phyloP scores from a whole-genome alignment of 1,284 basidiomycete genomes.

The Schizopora paradoxa region DNA sequence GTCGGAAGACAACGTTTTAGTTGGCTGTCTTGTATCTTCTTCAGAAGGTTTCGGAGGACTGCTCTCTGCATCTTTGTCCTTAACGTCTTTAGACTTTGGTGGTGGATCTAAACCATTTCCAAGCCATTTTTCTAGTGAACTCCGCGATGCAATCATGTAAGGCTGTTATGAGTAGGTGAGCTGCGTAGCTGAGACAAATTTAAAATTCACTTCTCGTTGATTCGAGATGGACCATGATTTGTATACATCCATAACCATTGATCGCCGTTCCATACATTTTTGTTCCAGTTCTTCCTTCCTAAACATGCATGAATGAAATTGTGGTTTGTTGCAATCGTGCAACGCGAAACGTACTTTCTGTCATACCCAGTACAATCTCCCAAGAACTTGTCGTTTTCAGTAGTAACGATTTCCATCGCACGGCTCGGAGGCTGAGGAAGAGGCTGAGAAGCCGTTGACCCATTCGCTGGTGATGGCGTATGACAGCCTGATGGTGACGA shows the following conservation, averaged over 20 bases:
- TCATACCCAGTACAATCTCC: conserved; percentile 46
- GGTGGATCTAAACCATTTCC: conserved; percentile 34
- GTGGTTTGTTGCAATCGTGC: not conserved
- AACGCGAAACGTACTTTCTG: conserved; percentile 36
- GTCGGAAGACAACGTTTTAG: not conserved
- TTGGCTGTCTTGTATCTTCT: too few relatives aligned
- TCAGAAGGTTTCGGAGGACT: conserved; percentile 14
- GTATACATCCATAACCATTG: conserved; percentile 57
- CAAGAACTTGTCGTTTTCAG: conserved; percentile 50
- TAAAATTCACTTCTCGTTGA: conserved; percentile 41
- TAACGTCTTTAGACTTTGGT: too few relatives aligned
- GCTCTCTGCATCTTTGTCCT: not conserved
- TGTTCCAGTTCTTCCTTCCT: conserved; percentile 41
- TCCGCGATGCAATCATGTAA: conserved; percentile 48
- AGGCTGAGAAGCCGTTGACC: too few relatives aligned
- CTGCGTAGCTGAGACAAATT: not conserved
- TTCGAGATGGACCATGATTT: conserved; percentile 51
- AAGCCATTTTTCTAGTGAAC: conserved; percentile 59
- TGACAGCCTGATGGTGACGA: too few relatives aligned
- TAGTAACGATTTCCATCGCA: conserved; percentile 48
- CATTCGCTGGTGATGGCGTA: too few relatives aligned
- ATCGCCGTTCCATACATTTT: conserved; percentile 45
- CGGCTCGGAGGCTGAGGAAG: conserved; percentile 40
- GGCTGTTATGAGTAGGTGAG: conserved; percentile 3
- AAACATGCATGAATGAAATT: conserved; percentile 3